phyloP scores from a whole-genome alignment of 495 filamentous ascomycete genomes.

The Neurospora sp. region DNA sequence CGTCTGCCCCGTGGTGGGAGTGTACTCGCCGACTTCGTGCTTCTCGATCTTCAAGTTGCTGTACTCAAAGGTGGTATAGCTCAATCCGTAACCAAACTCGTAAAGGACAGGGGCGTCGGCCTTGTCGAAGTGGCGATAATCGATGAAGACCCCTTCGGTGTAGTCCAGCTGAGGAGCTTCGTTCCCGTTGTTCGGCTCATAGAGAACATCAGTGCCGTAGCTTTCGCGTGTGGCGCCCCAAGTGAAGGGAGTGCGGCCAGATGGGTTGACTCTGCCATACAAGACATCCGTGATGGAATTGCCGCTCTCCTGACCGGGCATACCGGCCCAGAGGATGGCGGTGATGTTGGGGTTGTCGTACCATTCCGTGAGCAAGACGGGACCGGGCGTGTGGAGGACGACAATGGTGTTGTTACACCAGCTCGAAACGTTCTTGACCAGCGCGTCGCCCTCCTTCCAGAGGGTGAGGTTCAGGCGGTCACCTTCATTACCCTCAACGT shows the following conservation, averaged over 20 bases:
- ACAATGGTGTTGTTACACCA: conserved; percentile 87
- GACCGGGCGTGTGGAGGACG: conserved; percentile 76
- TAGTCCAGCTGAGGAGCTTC: conserved; percentile 72
- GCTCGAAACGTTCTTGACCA: conserved; percentile 68
- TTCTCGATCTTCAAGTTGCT: conserved; percentile 58
- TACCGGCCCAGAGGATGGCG: conserved; percentile 85
- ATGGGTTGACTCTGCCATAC: conserved; percentile 80
- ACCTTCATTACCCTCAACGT: conserved; percentile 72
- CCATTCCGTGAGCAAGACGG: conserved; percentile 69
- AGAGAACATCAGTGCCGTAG: conserved; percentile 69
- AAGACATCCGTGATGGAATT: conserved; percentile 86
- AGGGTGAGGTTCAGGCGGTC: conserved; percentile 91
- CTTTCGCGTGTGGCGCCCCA: conserved; percentile 63
- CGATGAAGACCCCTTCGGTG: conserved; percentile 81
- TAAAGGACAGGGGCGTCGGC: conserved; percentile 64
- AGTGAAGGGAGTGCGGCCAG: conserved; percentile 81
- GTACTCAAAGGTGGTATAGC: conserved; percentile 80
- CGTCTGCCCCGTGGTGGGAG: conserved; percentile 57
- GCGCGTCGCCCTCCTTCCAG: conserved; percentile 69
- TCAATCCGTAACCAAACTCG: conserved; percentile 86
- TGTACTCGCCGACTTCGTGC: conserved; percentile 43
- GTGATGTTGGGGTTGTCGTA: conserved; percentile 85
- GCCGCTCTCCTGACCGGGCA: conserved; percentile 88
- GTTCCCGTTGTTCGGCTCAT: conserved; percentile 60
- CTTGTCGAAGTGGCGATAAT: conserved; percentile 87